Conservation (phyloP, 306 rosid genomes). For the Trifolium repens region DNA sequence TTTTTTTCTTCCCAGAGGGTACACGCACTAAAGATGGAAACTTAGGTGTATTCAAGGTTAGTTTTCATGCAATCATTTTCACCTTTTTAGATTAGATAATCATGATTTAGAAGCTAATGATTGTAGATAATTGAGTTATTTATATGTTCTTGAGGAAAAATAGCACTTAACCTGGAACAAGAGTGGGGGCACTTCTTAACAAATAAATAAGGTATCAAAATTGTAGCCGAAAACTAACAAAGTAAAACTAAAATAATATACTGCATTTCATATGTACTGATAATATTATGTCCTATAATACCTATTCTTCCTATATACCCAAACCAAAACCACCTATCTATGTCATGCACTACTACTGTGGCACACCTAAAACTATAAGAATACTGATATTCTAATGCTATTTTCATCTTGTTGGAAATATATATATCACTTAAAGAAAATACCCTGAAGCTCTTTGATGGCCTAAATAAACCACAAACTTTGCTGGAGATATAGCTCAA, state of each 20-base stretch:
- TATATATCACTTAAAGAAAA: slow-evolving; percentile 19
- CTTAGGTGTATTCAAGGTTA: slow-evolving; percentile 88
- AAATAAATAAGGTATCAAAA: too few species aligned
- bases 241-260: too few species aligned
- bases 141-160: too few species aligned
- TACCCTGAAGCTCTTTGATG: background rate
- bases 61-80: slow-evolving; percentile 12
- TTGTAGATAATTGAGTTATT: background rate
- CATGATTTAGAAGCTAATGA: background rate
- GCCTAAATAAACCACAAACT: background rate
- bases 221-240: too few species aligned
- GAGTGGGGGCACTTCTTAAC: too few species aligned
- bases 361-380: background rate
- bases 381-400: slow-evolving; percentile 1
- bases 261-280: background rate
- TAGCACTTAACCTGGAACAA: too few species aligned
- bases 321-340: too few species aligned
- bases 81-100: background rate
- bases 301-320: too few species aligned
- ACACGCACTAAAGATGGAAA: slow-evolving; percentile 90
- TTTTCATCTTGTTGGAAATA: background rate
- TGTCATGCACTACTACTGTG: too few species aligned
- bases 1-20: slow-evolving; percentile 96
- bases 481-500: background rate
- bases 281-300: background rate